A percentile compares a stretch with the other conserved stretches of the same genome.
Evolutionary conservation across 2,329 filamentous ascomycete genomes (phyloP).

Genomic region (Monilinia laxa): DNA sequence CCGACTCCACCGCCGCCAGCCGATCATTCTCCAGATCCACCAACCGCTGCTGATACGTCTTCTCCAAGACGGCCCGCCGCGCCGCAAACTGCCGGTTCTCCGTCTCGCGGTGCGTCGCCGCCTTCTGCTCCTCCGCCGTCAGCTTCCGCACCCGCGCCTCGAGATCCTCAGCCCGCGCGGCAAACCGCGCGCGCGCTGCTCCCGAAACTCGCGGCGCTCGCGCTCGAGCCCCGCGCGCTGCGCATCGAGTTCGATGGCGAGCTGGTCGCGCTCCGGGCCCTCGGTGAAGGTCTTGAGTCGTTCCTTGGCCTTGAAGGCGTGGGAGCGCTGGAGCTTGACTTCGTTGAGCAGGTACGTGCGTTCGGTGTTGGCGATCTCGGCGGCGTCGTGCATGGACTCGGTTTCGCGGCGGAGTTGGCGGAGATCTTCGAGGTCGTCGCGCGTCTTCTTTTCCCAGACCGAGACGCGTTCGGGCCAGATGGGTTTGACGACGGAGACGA

Average conservation of each 20-base stretch:
- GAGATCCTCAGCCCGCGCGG: background rate
- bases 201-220: background rate
- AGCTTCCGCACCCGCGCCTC: background rate
- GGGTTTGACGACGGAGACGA: constrained; percentile 38
- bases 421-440: constrained; percentile 29
- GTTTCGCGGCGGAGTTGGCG: constrained; percentile 20
- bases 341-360: constrained; percentile 13
- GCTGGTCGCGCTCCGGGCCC: background rate
- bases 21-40: constrained; percentile 3
- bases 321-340: background rate
- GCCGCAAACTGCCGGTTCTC: background rate
- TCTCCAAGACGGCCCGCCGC: background rate
- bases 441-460: constrained; percentile 35
- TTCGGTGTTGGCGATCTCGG: constrained; percentile 12
- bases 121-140: background rate
- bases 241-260: background rate
- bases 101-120: background rate
- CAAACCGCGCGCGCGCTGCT: background rate
- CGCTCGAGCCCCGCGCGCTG: background rate
- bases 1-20: background rate
- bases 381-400: background rate
- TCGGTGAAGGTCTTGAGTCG: background rate
- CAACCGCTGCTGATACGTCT: background rate
- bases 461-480: constrained; percentile 35
- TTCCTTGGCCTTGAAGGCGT: constrained; percentile 1